Conservation (phyloP, 371 early-diverging fungal species). For the Massospora cicadina region DNA sequence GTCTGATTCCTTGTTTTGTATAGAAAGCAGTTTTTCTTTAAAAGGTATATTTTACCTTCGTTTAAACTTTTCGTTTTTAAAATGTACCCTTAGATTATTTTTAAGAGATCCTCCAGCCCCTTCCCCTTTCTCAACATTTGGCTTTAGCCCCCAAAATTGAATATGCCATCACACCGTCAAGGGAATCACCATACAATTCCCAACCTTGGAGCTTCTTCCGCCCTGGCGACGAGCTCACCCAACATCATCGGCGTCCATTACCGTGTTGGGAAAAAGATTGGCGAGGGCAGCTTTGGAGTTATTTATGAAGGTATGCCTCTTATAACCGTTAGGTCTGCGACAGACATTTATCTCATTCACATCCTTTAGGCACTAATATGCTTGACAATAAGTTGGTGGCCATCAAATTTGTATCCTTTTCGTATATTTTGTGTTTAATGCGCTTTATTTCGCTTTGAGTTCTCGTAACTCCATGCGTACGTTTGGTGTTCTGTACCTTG, state of each 20-base stretch:
- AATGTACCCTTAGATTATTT: no score
- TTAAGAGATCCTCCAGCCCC: no score
- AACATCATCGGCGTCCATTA: constrained; percentile 85
- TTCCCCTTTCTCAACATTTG: no score
- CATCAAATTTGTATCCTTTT: constrained; percentile 52
- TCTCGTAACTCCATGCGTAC: no score
- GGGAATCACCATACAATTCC: constrained; percentile 8
- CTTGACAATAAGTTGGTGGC: constrained; percentile 68
- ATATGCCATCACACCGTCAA: constrained; percentile 8
- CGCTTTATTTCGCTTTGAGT: no score
- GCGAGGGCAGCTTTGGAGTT: constrained; percentile 93
- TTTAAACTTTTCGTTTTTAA: no score
- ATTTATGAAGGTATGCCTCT: constrained; percentile 77
- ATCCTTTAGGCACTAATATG: constrained; percentile 34
- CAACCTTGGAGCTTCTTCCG: constrained; percentile 8
- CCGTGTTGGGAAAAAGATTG: constrained; percentile 86
- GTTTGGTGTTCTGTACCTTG: no score
- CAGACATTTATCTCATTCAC: not conserved
- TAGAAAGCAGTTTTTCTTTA: no score
- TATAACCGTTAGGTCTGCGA: no score
- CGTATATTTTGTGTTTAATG: constrained; percentile 6
- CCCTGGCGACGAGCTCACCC: constrained; percentile 16
- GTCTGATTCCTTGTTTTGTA: no score
- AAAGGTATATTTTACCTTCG: no score
- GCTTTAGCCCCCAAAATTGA: no score